A percentile compares a stretch with the other conserved stretches of the same genome.
phyloP scores from a whole-genome alignment of 2,329 filamentous ascomycete species.

The Phyllosticta citrichinensis region DNA sequence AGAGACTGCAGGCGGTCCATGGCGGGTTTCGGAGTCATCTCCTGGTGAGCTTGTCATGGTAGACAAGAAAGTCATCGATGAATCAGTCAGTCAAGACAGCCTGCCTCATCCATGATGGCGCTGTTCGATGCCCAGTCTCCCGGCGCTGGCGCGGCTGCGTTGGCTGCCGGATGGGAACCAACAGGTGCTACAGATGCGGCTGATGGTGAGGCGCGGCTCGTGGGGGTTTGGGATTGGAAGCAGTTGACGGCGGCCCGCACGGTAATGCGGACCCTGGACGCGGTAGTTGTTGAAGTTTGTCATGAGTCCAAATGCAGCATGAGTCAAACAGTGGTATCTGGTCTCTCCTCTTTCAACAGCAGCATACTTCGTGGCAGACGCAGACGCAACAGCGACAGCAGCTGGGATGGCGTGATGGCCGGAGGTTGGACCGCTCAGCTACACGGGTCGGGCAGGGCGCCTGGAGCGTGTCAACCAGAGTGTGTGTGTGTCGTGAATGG shows the following conservation, averaged over 20 bases:
- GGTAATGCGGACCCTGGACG: not conserved
- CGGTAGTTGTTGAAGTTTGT: not conserved
- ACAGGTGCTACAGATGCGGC: not conserved
- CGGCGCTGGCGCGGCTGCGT: not conserved
- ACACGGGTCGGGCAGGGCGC: not conserved
- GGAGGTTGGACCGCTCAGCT: not conserved
- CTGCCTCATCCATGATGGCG: not conserved
- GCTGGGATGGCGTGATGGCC: not conserved
- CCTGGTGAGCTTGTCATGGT: no score
- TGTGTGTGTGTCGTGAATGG: not conserved
- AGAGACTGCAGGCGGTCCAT: no score
- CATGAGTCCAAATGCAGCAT: no score
- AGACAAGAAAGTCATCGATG: not conserved
- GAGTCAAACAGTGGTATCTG: not conserved
- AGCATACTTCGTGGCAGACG: not conserved
- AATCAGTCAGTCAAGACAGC: not conserved
- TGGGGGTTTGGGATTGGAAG: not conserved
- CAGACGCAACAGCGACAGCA: not conserved
- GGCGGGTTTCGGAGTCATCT: no score
- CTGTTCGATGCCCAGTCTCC: not conserved
- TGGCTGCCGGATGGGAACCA: not conserved
- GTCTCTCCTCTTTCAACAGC: not conserved
- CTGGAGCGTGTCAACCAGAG: not conserved
- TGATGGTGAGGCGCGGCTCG: not conserved
- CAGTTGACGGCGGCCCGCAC: not conserved